A percentile compares a stretch with the other conserved stretches of the same genome.
phyloP scores from a whole-genome alignment of 176 grass and related monocot species.

The Lolium rigidum region DNA sequence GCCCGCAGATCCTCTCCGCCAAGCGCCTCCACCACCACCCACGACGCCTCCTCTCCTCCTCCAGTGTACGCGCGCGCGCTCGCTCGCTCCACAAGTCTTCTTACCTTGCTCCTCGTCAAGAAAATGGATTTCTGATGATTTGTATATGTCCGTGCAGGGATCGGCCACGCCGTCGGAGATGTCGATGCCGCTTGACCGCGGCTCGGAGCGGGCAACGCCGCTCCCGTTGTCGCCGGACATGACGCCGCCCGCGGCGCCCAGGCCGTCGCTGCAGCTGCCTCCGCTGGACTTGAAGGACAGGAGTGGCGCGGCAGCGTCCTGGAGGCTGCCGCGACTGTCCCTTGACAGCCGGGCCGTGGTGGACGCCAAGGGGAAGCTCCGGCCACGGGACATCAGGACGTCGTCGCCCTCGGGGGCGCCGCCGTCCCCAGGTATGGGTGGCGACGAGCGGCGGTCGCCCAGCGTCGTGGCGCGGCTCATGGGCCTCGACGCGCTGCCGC shows the following conservation, averaged over 20 bases:
- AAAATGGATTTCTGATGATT: background rate
- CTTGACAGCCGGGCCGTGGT: conserved; percentile 85
- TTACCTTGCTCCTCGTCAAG: no score
- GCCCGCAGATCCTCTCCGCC: conserved; percentile 59
- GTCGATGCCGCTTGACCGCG: conserved; percentile 63
- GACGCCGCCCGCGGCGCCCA: conserved; percentile 56
- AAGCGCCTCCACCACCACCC: conserved; percentile 40
- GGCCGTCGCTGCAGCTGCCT: conserved; percentile 59
- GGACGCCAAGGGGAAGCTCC: conserved; percentile 68
- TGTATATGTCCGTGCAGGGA: conserved; percentile 44
- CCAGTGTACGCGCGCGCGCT: conserved; percentile 32
- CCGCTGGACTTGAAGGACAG: conserved; percentile 43
- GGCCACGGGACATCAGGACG: conserved; percentile 72
- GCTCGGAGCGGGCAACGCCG: conserved; percentile 36
- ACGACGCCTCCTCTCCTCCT: conserved; percentile 46
- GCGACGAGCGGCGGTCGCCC: conserved; percentile 67
- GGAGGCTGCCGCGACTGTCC: conserved; percentile 70
- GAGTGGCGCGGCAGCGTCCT: conserved; percentile 34
- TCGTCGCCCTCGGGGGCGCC: conserved; percentile 30
- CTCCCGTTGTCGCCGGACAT: conserved; percentile 48
- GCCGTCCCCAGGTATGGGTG: conserved; percentile 37
- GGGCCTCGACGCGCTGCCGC: conserved; percentile 82
- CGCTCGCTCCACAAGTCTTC: background rate
- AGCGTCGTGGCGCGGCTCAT: conserved; percentile 91
- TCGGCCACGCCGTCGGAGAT: conserved; percentile 82